Evolutionary conservation across 148 eudicot genomes (phyloP).

Genomic region (Hydrangea macrophylla): DNA sequence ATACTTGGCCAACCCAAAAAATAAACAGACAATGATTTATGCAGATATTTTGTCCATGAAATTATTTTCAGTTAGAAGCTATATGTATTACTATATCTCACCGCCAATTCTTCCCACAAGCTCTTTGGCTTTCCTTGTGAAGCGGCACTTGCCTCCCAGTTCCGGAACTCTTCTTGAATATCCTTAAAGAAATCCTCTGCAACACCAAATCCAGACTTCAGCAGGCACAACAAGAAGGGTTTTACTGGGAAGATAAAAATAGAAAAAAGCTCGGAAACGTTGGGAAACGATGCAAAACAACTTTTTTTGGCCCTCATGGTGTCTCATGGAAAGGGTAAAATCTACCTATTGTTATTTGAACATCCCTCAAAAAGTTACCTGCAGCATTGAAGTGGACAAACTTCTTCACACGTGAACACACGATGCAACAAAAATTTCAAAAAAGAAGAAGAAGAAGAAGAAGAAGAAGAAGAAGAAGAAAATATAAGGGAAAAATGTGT

Average conservation of each 20-base stretch:
- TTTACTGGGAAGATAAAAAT: slow-evolving; percentile 15
- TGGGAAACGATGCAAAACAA: slow-evolving; percentile 18
- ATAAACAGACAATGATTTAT: neutral
- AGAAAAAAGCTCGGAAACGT: slow-evolving; percentile 6
- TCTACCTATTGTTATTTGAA: slow-evolving; percentile 91
- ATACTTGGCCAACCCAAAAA: neutral
- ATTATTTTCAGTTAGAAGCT: neutral
- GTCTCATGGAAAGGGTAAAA: slow-evolving; percentile 26
- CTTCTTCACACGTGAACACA: neutral
- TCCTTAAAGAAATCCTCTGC: slow-evolving; percentile 89
- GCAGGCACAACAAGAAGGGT: slow-evolving; percentile 16
- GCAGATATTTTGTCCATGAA: neutral
- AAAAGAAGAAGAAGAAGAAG: neutral
- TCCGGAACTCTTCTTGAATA: slow-evolving; percentile 80
- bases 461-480: slow-evolving; percentile 7
- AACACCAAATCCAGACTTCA: slow-evolving; percentile 29
- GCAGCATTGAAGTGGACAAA: slow-evolving; percentile 40
- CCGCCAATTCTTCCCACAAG: slow-evolving; percentile 96
- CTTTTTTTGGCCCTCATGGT: slow-evolving; percentile 23
- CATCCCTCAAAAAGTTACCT: slow-evolving; percentile 96
- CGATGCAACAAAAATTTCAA: neutral
- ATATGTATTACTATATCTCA: slow-evolving; percentile 24
- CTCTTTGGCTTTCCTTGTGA: slow-evolving; percentile 94
- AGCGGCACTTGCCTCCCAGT: slow-evolving; percentile 81
- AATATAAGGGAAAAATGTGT: neutral